phyloP scores from a whole-genome alignment of 352 stramenopile genomes.

The Phytopythium cucurbitacearum region DNA sequence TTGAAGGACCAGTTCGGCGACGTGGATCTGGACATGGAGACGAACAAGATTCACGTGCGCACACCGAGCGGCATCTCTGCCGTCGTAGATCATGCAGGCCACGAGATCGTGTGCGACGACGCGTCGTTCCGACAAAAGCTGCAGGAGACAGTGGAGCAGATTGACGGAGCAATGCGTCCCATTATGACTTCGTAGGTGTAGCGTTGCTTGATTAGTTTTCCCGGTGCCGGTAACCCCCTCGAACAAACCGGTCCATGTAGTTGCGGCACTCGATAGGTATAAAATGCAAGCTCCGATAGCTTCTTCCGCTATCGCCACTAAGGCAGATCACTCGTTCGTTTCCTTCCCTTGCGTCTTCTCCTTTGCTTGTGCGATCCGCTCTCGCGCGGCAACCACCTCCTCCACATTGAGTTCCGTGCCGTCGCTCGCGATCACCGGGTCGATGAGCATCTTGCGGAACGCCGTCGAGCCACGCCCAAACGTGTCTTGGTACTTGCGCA shows the following conservation, averaged over 20 bases:
- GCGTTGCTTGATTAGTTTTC: background rate
- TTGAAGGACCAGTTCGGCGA: slow-evolving; percentile 86
- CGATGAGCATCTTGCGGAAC: slow-evolving; percentile 69
- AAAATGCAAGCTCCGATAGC: too few relatives aligned
- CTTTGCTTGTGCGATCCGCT: slow-evolving; percentile 17
- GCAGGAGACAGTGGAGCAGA: slow-evolving; percentile 53
- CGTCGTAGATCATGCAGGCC: slow-evolving; percentile 54
- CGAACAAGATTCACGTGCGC: slow-evolving; percentile 84
- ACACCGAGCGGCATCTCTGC: slow-evolving; percentile 70
- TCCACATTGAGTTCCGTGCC: slow-evolving; percentile 82
- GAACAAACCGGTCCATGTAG: too few relatives aligned
- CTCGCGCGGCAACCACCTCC: slow-evolving; percentile 60
- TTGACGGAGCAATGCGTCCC: slow-evolving; percentile 61
- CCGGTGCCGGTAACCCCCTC: too few relatives aligned
- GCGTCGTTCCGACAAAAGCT: slow-evolving; percentile 70
- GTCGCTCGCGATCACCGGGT: slow-evolving; percentile 77
- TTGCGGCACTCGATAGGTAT: too few relatives aligned
- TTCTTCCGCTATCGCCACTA: too few relatives aligned
- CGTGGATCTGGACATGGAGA: slow-evolving; percentile 83
- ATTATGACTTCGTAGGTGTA: slow-evolving; percentile 39
- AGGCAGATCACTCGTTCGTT: background rate
- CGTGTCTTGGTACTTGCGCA: slow-evolving; percentile 75
- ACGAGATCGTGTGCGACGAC: slow-evolving; percentile 62
- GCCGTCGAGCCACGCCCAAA: slow-evolving; percentile 78
- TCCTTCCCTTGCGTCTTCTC: slow-evolving; percentile 22